A percentile compares a stretch with the other conserved stretches of the same genome.
phyloP scores from a whole-genome alignment of 805 yeast genomes.

The Yamadazyma sp. region DNA sequence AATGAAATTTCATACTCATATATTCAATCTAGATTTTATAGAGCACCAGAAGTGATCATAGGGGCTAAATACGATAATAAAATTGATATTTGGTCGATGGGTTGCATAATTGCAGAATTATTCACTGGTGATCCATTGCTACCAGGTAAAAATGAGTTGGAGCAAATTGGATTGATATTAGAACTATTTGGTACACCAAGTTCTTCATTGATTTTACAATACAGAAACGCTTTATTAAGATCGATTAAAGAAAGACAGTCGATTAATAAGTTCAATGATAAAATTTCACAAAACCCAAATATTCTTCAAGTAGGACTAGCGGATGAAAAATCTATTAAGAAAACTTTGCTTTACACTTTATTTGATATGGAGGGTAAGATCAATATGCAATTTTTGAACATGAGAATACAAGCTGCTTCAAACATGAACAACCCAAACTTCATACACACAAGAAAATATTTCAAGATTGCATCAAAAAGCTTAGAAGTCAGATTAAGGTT shows the following conservation, averaged over 20 bases:
- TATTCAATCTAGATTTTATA: conserved; percentile 63
- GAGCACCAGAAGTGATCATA: conserved; percentile 75
- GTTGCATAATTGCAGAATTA: conserved; percentile 40
- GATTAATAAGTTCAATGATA: conserved; percentile 7
- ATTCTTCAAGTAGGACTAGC: conserved; percentile 8
- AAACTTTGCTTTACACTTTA: conserved; percentile 33
- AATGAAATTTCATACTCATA: conserved; percentile 47
- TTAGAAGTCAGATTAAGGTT: conserved; percentile 29
- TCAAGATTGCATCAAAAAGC: conserved; percentile 26
- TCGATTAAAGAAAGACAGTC: conserved; percentile 16
- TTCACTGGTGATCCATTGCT: conserved; percentile 39
- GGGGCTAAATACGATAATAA: conserved; percentile 59
- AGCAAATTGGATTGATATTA: conserved; percentile 41
- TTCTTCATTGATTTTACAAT: conserved; percentile 32
- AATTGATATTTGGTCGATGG: conserved; percentile 53
- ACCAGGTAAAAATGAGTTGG: conserved; percentile 49
- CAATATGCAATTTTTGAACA: conserved; percentile 31
- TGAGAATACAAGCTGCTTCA: conserved; percentile 11
- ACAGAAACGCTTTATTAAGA: conserved; percentile 35
- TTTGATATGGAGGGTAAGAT: conserved; percentile 39
- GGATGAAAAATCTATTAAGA: conserved; percentile 32
- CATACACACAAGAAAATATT: conserved; percentile 16
- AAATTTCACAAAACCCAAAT: not conserved
- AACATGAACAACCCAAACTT: conserved; percentile 4
- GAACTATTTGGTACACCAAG: conserved; percentile 49